phyloP scores from a whole-genome alignment of 2,329 filamentous ascomycete species.

The Diaporthe velutina region DNA sequence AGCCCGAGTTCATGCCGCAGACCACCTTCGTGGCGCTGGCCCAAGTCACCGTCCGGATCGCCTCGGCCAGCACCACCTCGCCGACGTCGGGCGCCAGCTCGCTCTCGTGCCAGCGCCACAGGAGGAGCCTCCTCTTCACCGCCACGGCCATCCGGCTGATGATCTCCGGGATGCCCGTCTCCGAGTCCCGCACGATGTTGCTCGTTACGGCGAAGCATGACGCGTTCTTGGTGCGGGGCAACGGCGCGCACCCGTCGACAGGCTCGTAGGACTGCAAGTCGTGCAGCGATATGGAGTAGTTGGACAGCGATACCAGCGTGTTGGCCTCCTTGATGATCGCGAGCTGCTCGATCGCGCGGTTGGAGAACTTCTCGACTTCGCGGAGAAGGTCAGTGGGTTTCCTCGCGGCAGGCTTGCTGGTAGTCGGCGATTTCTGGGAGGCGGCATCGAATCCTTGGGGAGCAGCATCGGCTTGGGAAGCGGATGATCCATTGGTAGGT shows the following conservation, averaged over 20 bases:
- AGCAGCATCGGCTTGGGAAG: slow-evolving; percentile 25
- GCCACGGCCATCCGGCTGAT: slow-evolving; percentile 92
- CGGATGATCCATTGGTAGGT: slow-evolving; percentile 52
- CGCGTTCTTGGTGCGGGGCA: slow-evolving; percentile 88
- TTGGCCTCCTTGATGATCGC: slow-evolving; percentile 96
- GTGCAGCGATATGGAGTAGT: slow-evolving; percentile 89
- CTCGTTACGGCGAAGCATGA: slow-evolving; percentile 93
- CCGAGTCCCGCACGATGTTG: slow-evolving; percentile 91
- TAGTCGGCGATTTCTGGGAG: slow-evolving; percentile 43
- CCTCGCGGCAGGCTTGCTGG: slow-evolving; percentile 48
- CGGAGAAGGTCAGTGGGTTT: slow-evolving; percentile 86
- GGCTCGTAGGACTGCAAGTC: slow-evolving; percentile 88
- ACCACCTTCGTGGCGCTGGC: slow-evolving; percentile 87
- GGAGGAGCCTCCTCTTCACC: slow-evolving; percentile 87
- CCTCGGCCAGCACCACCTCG: slow-evolving; percentile 85
- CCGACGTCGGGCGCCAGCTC: slow-evolving; percentile 78
- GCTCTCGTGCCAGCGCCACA: slow-evolving; percentile 98
- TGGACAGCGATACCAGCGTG: slow-evolving; percentile 90
- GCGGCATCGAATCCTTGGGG: slow-evolving; percentile 39
- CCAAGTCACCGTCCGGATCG: slow-evolving; percentile 92
- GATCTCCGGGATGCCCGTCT: slow-evolving; percentile 90
- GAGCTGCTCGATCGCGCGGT: slow-evolving; percentile 90
- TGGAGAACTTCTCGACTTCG: slow-evolving; percentile 94
- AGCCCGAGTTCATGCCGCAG: slow-evolving; percentile 91
- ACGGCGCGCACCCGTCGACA: slow-evolving; percentile 65